phyloP scores from a whole-genome alignment of 805 yeast genomes.

The Wickerhamiella siamensis region DNA sequence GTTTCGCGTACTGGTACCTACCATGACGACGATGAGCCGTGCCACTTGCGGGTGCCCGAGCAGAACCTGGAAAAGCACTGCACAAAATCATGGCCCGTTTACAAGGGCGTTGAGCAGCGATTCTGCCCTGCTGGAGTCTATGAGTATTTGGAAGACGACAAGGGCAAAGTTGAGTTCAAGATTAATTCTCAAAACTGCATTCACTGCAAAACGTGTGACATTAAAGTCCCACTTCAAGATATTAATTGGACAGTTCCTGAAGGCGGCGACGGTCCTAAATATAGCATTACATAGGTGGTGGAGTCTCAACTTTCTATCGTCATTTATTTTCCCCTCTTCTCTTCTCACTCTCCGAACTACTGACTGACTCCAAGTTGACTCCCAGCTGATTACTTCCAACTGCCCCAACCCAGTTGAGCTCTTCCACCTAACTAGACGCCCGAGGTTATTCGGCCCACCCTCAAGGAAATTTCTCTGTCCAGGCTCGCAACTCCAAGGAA shows the following conservation, averaged over 20 bases:
- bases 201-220: constrained; percentile 97
- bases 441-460: no score
- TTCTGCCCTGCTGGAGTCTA: constrained; percentile 99
- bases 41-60: constrained; percentile 53
- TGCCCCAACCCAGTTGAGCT: not conserved
- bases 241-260: constrained; percentile 96
- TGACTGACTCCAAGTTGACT: not conserved
- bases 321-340: no score
- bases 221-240: constrained; percentile 89
- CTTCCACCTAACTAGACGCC: no score
- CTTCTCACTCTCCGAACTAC: not conserved
- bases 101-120: constrained; percentile 74
- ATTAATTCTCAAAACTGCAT: constrained; percentile 95
- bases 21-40: constrained; percentile 87
- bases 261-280: constrained; percentile 98
- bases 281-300: constrained; percentile 55
- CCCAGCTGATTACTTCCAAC: not conserved
- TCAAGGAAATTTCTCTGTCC: no score
- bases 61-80: constrained; percentile 44
- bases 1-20: constrained; percentile 93
- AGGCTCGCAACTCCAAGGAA: no score
- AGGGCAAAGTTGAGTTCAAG: constrained; percentile 65
- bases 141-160: constrained; percentile 64
- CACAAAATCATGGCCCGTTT: constrained; percentile 52
- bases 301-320: no score